A percentile compares a stretch with the other conserved stretches of the same genome.
phyloP scores from a whole-genome alignment of 345 rosid genomes.

The Melaleuca alternifolia region DNA sequence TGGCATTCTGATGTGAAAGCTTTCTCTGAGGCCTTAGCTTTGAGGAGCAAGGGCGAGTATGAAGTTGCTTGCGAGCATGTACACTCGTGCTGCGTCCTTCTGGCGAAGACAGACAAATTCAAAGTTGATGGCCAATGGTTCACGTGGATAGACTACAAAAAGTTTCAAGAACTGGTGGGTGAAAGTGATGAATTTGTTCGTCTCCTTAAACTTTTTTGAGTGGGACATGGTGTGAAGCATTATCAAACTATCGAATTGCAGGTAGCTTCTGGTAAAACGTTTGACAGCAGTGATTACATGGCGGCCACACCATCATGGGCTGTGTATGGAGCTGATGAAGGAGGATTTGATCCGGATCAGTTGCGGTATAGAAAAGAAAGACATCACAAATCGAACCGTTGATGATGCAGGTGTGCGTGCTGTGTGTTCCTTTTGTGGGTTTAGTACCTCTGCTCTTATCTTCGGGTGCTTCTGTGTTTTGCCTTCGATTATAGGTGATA shows the following conservation, averaged over 20 bases:
- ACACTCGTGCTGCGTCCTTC: constrained; percentile 89
- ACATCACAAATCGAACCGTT: constrained; percentile 57
- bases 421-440: not conserved
- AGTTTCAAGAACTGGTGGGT: constrained; percentile 86
- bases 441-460: not conserved
- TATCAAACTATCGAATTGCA: constrained; percentile 8
- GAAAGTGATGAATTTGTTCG: not conserved
- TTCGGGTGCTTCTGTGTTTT: not conserved
- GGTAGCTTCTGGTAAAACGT: constrained; percentile 80
- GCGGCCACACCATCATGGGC: constrained; percentile 90
- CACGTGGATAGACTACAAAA: constrained; percentile 98
- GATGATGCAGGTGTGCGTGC: constrained; percentile 5
- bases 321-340: constrained; percentile 89
- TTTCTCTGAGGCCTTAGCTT: constrained; percentile 80
- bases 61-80: constrained; percentile 98
- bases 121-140: constrained; percentile 75
- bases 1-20: constrained; percentile 93
- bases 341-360: constrained; percentile 91
- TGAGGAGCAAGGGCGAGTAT: constrained; percentile 66
- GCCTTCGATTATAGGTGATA: not conserved
- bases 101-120: constrained; percentile 85
- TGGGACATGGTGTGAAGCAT: not conserved
- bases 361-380: constrained; percentile 72
- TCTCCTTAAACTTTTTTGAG: not conserved
- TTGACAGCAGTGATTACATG: constrained; percentile 76